These are phyloP conservation scores for Ogataea methylovora DNA, from an alignment of 805 yeast species.

Conservation along the genomic window DNA sequence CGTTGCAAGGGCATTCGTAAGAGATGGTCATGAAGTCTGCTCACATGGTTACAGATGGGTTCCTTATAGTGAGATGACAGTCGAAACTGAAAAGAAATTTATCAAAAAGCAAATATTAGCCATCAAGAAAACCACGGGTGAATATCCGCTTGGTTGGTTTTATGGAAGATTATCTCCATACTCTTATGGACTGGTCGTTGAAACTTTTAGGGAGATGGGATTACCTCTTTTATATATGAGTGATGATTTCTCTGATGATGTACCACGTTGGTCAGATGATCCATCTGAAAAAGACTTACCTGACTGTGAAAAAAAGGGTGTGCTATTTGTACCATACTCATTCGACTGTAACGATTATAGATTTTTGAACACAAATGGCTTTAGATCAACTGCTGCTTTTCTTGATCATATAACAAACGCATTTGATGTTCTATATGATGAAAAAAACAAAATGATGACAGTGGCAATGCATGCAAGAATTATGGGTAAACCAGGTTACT, in stretches of 20 bases:
- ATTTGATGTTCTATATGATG: conserved; percentile 30
- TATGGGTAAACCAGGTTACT: conserved; percentile 28
- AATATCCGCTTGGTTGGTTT: conserved; percentile 29
- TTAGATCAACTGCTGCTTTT: conserved; percentile 18
- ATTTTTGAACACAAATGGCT: conserved; percentile 12
- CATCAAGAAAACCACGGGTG: conserved; percentile 25
- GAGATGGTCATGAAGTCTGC: conserved; percentile 31
- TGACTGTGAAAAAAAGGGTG: conserved; percentile 13
- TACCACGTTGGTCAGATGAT: conserved; percentile 27
- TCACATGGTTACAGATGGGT: conserved; percentile 31
- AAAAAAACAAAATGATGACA: conserved; percentile 29
- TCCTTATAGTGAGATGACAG: conserved; percentile 19
- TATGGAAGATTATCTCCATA: conserved; percentile 26
- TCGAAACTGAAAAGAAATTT: conserved; percentile 25
- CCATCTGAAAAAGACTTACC: conserved; percentile 16
- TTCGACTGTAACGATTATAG: conserved; percentile 20
- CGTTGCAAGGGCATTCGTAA: conserved; percentile 26
- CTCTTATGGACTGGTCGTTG: conserved; percentile 25
- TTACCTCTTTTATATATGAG: conserved; percentile 27
- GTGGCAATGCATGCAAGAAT: conserved; percentile 29
- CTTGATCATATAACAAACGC: conserved; percentile 27
- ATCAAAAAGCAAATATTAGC: conserved; percentile 22
- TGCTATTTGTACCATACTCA: conserved; percentile 19
- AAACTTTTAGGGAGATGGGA: conserved; percentile 26
- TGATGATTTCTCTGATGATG: conserved; percentile 29